Conservation (phyloP, 768 basidiomycete genomes). For the Suillus subaureus region DNA sequence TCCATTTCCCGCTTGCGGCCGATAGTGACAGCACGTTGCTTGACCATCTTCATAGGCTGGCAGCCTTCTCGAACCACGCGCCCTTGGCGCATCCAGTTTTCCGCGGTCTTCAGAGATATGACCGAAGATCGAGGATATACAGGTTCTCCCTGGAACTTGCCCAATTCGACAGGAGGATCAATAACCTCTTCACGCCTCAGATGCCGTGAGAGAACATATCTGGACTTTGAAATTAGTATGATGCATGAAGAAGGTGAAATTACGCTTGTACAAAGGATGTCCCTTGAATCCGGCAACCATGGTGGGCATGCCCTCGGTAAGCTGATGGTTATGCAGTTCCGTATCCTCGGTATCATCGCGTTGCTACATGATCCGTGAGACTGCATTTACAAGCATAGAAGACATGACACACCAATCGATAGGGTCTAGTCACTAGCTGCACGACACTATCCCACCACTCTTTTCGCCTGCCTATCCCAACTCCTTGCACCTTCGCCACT, state of each 20-base stretch:
- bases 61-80: slow-evolving; percentile 68
- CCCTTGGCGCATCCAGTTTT: slow-evolving; percentile 94
- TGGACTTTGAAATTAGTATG: slow-evolving; percentile 30
- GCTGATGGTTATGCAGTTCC: slow-evolving; percentile 73
- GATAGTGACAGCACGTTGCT: slow-evolving; percentile 82
- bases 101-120: slow-evolving; percentile 84
- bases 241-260: slow-evolving; percentile 9
- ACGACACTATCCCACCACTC: slow-evolving; percentile 88
- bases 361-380: slow-evolving; percentile 52
- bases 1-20: slow-evolving; percentile 75
- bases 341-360: slow-evolving; percentile 94
- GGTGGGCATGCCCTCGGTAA: slow-evolving; percentile 92
- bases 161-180: slow-evolving; percentile 78
- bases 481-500: slow-evolving; percentile 76
- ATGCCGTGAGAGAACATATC: slow-evolving; percentile 85
- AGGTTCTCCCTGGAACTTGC: slow-evolving; percentile 90
- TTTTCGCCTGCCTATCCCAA: slow-evolving; percentile 56
- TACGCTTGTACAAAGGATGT: slow-evolving; percentile 75
- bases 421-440: slow-evolving; percentile 66
- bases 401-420: slow-evolving; percentile 66
- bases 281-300: slow-evolving; percentile 92
- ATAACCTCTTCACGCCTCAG: slow-evolving; percentile 88
- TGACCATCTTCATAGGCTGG: slow-evolving; percentile 90
- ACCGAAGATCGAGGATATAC: slow-evolving; percentile 89
- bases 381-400: slow-evolving; percentile 15